These are phyloP conservation scores for Cercospora zeina DNA, from an alignment of 2,329 filamentous ascomycete genomes.

Conservation along the genomic window DNA sequence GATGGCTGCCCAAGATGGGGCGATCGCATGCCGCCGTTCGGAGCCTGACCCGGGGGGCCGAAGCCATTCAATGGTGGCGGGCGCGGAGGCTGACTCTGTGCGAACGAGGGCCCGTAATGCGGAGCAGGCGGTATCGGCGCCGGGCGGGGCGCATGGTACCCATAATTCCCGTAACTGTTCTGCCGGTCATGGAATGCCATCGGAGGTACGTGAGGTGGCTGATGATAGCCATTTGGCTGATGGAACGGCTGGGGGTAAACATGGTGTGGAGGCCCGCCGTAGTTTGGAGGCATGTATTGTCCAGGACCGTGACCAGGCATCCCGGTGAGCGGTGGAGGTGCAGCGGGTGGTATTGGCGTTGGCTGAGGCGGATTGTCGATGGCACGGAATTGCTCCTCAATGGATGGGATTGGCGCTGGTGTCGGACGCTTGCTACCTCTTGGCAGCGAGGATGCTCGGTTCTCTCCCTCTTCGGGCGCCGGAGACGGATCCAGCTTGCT, in stretches of 20 bases:
- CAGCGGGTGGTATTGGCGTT: conserved; percentile 19
- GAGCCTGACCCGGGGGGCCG: conserved; percentile 32
- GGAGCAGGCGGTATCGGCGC: conserved; percentile 24
- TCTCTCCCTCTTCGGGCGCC: conserved; percentile 37
- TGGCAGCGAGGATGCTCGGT: conserved; percentile 33
- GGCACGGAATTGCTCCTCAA: conserved; percentile 32
- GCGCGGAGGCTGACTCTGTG: conserved; percentile 20
- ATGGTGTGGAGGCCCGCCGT: conserved; percentile 28
- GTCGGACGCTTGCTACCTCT: conserved; percentile 31
- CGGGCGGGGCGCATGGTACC: conserved; percentile 24
- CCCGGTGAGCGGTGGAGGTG: conserved; percentile 25
- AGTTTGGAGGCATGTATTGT: conserved; percentile 14
- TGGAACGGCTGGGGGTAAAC: conserved; percentile 33
- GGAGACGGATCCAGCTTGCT: conserved; percentile 44
- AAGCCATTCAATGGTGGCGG: conserved; percentile 25
- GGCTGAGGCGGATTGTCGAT: conserved; percentile 35
- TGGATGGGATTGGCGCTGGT: conserved; percentile 24
- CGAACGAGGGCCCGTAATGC: conserved; percentile 21
- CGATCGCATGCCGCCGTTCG: conserved; percentile 43
- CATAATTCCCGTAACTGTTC: conserved; percentile 26
- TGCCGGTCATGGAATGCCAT: conserved; percentile 31
- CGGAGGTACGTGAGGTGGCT: conserved; percentile 18
- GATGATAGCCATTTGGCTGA: conserved; percentile 33
- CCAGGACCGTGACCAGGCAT: conserved; percentile 24
- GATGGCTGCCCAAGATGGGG: conserved; percentile 40